Base-by-base conservation (phyloP, 2,329 filamentous ascomycete species). In the Epichloe uncinata region DNA sequence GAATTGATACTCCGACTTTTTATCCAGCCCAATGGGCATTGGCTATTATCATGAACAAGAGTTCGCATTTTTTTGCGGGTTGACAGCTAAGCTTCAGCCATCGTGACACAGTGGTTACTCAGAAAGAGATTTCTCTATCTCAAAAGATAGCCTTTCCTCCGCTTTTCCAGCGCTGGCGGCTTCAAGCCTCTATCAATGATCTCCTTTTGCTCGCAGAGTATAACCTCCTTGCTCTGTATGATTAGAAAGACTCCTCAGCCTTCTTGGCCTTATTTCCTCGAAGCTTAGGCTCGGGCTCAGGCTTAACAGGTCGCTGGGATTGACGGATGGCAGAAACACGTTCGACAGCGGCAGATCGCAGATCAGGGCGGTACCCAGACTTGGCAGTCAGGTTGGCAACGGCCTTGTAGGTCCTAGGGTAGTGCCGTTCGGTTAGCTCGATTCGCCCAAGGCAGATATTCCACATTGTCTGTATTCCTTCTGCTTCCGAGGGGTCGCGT, bases 291-390 rank as follows among this genome's bases (percentile, higher is more conserved):
- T 82, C 81, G 61, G 80, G 80, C 56, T 74, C 71, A 54, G 84
- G 77, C 83, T 94, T 94, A 73, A 84, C 81, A 60, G 83, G 73
- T 68, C 77, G 78, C 80, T 94, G 85, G 62, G 85, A 82, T 65
- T 77, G 76, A 70, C 84, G 85, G 75, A 95, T 79, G 64, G 89
- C 88, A 64, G 84, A 89, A 66, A 85, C 88, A 66, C 93, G 87
- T 71, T 88, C 76, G 64, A 97, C 83, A 62, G 91, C 90, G 63
- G 77, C 76, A 64, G 79, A 73, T 61, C 84, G 84, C 71, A 90
- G 78, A 68, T 91, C 86, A 63, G 78, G 64, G 62, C 86, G 87
- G 84, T 97, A 98, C 66, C 83, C 80, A 68, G 79, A 78, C 81
- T 88, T 89, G 70, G 88, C 85, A 62, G 83, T 81, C 69, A 77